Conservation (phyloP, 345 rosid species). For the Cochlearia excelsa region DNA sequence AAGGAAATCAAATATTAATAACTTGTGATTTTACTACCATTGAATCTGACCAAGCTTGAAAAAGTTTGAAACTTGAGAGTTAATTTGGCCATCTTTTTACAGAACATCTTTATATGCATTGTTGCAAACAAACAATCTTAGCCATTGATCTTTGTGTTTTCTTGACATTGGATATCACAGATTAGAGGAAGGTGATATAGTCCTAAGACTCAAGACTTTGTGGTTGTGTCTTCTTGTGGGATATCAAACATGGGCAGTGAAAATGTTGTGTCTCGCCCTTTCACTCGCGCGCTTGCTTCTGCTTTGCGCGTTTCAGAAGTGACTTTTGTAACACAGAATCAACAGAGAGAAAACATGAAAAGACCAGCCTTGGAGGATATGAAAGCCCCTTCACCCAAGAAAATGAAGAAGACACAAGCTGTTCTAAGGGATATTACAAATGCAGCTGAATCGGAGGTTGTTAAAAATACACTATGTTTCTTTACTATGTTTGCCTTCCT, state of each 20-base stretch:
- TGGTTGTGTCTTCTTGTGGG: slow-evolving; percentile 40
- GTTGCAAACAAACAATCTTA: slow-evolving; percentile 11
- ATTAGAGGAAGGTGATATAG: slow-evolving; percentile 30
- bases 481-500: slow-evolving; percentile 1
- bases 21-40: slow-evolving; percentile 24
- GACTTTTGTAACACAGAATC: slow-evolving; percentile 35
- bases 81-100: background rate
- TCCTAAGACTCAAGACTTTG: slow-evolving; percentile 23
- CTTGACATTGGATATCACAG: slow-evolving; percentile 24
- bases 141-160: slow-evolving; percentile 7
- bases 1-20: slow-evolving; percentile 30
- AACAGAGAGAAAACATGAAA: slow-evolving; percentile 47
- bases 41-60: slow-evolving; percentile 16
- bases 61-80: slow-evolving; percentile 22
- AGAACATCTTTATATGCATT: slow-evolving; percentile 3
- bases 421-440: slow-evolving; percentile 75
- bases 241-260: slow-evolving; percentile 57
- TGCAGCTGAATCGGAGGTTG: slow-evolving; percentile 53
- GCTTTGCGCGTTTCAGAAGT: slow-evolving; percentile 45
- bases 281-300: slow-evolving; percentile 78
- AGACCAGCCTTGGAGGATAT: slow-evolving; percentile 57
- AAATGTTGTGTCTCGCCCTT: slow-evolving; percentile 43
- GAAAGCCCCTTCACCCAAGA: slow-evolving; percentile 36
- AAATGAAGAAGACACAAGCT: slow-evolving; percentile 47
- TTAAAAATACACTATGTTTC: slow-evolving; percentile 5